Evolutionary conservation across 345 rosid genomes (phyloP), one percentile per base, ranked within the genome.

Genomic region (Eucalyptus rudis): DNA sequence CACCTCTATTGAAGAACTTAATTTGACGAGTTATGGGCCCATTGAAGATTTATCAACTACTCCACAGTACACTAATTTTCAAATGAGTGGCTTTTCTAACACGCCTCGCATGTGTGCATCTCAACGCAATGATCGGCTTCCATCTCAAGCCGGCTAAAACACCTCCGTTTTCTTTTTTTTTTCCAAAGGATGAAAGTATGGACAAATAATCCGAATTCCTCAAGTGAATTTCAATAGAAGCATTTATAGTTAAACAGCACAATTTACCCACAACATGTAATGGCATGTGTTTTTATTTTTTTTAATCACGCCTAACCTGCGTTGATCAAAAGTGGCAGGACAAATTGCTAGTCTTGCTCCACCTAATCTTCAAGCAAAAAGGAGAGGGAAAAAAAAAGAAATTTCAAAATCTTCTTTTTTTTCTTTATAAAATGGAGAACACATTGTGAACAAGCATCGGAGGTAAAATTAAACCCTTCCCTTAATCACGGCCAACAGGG

Each of bases 11-110:
- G 20, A 31, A 68, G 10, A 31, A 68, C 3, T 31, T 36, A 15
- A 31, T 3, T 33, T 6, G 17, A 62, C 3, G 10, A 68, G 4
- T 31, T 16, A 4, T 31, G 22, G 0, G 7, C 43, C 0, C 12
- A 4, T 17, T 6, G 8, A 16, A 16, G 43, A 31, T 8, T 27
- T 62, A 27, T 68, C 24, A 7, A 8, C 10, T 31, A 31, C 43
- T 68, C 7, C 22, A 8, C 6, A 15, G 0, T 40, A 19, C 6
- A 33, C 44, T 16, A 33, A 36, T 33, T 71, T 9, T 17, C 13
- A 19, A 5, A 71, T 1, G 2, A 2, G 6, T 33, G 25, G 10
- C 11, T 33, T 71, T 71, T 33, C 25, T 8, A 31, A 31, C 80
- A 17, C 24, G 4, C 12, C 24, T 33, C 44, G 1, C 1, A 7